A percentile compares a stretch with the other conserved stretches of the same genome.
These are phyloP conservation scores for Blastobotrys malaysiensis DNA, from an alignment of 1,139 yeast species.

Conservation along the genomic window DNA sequence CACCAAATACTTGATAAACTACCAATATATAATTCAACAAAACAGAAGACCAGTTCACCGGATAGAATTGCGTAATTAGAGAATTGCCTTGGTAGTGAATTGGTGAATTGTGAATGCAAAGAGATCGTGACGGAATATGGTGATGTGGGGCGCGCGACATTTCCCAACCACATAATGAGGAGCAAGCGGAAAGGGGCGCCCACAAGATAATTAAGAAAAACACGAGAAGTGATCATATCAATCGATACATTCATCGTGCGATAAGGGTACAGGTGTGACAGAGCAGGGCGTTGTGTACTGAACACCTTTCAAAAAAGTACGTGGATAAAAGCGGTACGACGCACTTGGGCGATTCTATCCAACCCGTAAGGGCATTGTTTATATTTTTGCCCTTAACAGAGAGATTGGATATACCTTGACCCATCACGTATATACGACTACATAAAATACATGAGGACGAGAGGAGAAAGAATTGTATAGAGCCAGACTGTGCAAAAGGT, in stretches of 20 bases:
- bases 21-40: too few species aligned
- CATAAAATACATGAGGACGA: not conserved
- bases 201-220: not conserved
- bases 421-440: too few species aligned
- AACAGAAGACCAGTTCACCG: too few species aligned
- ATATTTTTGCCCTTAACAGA: not conserved
- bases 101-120: too few species aligned
- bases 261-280: not conserved
- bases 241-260: not conserved
- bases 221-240: not conserved
- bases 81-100: too few species aligned
- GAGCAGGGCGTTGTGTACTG: not conserved
- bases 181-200: not conserved
- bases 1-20: too few species aligned
- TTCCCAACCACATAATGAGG: not conserved
- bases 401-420: too few species aligned
- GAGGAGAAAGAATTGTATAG: not conserved
- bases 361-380: not conserved
- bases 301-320: not conserved
- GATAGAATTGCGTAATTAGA: too few species aligned
- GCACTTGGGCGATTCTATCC: not conserved
- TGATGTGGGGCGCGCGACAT: not conserved
- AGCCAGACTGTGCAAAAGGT: not conserved
- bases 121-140: not conserved
- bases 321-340: not conserved